phyloP scores from a whole-genome alignment of 2,329 filamentous ascomycete genomes.

The Chalaropsis ovoidea region DNA sequence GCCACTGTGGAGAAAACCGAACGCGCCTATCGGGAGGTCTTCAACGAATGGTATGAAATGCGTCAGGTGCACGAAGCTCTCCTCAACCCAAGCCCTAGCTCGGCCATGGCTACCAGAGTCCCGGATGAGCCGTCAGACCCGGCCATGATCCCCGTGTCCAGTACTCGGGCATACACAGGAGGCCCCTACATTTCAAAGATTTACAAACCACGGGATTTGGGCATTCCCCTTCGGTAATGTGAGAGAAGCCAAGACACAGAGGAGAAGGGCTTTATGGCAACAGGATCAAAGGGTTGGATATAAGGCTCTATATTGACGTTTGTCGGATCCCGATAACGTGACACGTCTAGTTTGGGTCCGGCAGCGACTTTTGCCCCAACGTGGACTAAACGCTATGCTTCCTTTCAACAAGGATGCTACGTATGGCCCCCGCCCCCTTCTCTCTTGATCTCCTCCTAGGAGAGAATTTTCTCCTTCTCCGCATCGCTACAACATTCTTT shows the following conservation, averaged over 20 bases:
- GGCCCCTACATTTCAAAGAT: background rate
- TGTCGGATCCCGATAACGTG: background rate
- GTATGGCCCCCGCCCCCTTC: background rate
- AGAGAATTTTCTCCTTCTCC: background rate
- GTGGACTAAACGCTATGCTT: background rate
- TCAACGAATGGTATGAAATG: conserved; percentile 48
- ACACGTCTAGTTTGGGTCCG: background rate
- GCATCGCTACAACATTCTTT: conserved; percentile 2
- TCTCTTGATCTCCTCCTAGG: background rate
- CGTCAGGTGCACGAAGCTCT: conserved; percentile 32
- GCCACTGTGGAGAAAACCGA: conserved; percentile 64
- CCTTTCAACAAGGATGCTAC: conserved; percentile 2
- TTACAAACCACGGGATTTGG: background rate
- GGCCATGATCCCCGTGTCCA: background rate
- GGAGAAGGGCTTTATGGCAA: background rate
- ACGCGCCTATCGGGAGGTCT: conserved; percentile 56
- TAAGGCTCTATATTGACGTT: background rate
- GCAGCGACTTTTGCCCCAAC: background rate
- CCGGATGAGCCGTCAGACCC: background rate
- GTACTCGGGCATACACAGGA: background rate
- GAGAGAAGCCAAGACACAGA: background rate
- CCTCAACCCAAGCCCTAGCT: background rate
- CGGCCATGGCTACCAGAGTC: background rate
- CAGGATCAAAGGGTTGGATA: background rate
- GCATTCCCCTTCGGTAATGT: background rate